These are phyloP conservation scores for Coemansia sp. DNA, from an alignment of 192 early-diverging fungal species.

Conservation along the genomic window DNA sequence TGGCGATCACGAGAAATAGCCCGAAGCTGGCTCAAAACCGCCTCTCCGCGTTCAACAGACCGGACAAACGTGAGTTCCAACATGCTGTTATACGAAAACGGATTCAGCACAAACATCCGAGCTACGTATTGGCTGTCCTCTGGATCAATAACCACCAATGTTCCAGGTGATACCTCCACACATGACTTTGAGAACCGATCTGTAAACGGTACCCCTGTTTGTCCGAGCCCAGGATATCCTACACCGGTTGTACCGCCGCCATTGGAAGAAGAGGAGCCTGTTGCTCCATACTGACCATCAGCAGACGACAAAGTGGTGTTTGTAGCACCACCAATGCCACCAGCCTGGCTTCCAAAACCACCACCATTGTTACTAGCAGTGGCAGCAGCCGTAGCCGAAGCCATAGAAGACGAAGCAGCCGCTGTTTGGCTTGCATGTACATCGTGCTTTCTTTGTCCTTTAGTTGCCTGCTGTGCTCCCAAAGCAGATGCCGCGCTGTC, in stretches of 20 bases:
- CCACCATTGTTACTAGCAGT: no score
- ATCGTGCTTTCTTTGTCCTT: no score
- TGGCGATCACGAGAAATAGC: constrained; percentile 30
- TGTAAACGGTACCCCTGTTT: neutral
- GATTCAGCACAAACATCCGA: constrained; percentile 46
- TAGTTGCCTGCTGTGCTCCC: no score
- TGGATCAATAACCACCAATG: constrained; percentile 39
- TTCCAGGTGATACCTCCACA: constrained; percentile 37
- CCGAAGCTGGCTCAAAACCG: constrained; percentile 24
- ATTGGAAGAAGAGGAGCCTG: neutral
- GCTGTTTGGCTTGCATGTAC: no score
- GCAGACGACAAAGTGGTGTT: neutral
- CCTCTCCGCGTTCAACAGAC: constrained; percentile 13
- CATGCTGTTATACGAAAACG: constrained; percentile 38
- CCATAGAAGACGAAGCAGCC: no score
- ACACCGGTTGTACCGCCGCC: neutral
- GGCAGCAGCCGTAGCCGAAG: neutral
- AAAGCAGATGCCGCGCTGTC: neutral
- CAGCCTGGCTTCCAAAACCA: no score
- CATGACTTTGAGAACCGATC: constrained; percentile 27
- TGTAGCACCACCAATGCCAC: no score
- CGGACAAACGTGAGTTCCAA: constrained; percentile 46
- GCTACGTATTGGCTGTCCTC: constrained; percentile 21
- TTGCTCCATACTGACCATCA: neutral
- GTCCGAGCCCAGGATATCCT: no score